These are phyloP conservation scores for Waltiozyma sp. DNA, from an alignment of 1,139 yeast genomes.

Conservation along the genomic window DNA sequence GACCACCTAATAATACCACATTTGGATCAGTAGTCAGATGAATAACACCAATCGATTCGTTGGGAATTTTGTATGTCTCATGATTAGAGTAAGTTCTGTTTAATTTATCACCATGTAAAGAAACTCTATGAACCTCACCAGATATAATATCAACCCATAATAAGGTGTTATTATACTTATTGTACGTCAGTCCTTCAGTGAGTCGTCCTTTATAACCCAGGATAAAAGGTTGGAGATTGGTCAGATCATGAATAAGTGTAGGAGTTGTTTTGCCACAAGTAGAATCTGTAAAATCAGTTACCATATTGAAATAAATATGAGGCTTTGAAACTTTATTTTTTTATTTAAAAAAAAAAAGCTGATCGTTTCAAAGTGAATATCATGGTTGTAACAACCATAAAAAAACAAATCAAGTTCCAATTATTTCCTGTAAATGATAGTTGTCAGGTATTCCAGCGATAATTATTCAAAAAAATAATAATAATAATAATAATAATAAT, in stretches of 20 bases:
- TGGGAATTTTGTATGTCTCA: constrained; percentile 28
- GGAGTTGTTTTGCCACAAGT: neutral
- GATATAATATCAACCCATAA: constrained; percentile 61
- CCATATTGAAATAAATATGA: too few species aligned
- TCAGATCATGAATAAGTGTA: neutral
- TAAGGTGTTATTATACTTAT: constrained; percentile 42
- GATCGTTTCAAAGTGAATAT: too few species aligned
- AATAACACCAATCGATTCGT: constrained; percentile 47
- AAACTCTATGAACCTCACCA: constrained; percentile 44
- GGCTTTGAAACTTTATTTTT: too few species aligned
- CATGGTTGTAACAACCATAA: too few species aligned
- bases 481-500: too few species aligned
- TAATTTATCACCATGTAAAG: constrained; percentile 7
- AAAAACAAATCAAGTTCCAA: too few species aligned
- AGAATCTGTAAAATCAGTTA: too few species aligned
- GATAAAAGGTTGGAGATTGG: neutral
- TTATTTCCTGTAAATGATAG: too few species aligned
- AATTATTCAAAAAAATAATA: too few species aligned
- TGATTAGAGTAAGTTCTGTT: constrained; percentile 24
- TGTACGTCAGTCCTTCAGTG: constrained; percentile 60
- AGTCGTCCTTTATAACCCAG: constrained; percentile 25
- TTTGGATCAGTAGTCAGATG: constrained; percentile 40
- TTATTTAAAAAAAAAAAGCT: too few species aligned
- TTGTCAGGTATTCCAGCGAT: too few species aligned
- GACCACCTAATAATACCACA: constrained; percentile 38